A percentile compares a stretch with the other conserved stretches of the same genome.
These are phyloP conservation scores for Scedosporium minutisporum DNA, from an alignment of 2,329 filamentous ascomycete genomes.

Conservation along the genomic window DNA sequence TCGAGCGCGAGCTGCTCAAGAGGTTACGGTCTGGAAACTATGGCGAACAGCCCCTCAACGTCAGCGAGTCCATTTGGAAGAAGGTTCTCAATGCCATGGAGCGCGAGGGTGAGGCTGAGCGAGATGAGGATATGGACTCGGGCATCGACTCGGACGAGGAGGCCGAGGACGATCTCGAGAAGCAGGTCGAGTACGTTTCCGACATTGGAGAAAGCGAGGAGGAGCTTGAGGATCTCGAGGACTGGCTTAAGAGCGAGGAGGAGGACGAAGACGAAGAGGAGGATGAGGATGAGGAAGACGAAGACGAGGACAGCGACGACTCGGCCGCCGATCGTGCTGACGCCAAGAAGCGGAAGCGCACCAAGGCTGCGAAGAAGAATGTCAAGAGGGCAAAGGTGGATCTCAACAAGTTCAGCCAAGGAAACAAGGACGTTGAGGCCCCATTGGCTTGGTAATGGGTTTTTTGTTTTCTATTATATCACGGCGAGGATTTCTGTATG, in stretches of 20 bases:
- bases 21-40: constrained; percentile 85
- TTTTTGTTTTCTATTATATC: constrained; percentile 5
- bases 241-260: constrained; percentile 74
- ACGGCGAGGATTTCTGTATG: too few species aligned
- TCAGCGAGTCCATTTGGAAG: constrained; percentile 93
- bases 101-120: constrained; percentile 68
- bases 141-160: constrained; percentile 69
- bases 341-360: constrained; percentile 45
- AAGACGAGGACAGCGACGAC: constrained; percentile 47
- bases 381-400: constrained; percentile 37
- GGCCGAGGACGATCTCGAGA: constrained; percentile 63
- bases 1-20: constrained; percentile 91
- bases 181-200: constrained; percentile 83
- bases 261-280: constrained; percentile 49
- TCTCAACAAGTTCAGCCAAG: constrained; percentile 29
- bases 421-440: constrained; percentile 27
- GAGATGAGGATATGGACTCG: constrained; percentile 82
- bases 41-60: constrained; percentile 87
- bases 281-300: constrained; percentile 46
- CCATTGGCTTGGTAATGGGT: neutral
- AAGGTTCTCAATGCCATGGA: constrained; percentile 89
- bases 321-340: constrained; percentile 46
- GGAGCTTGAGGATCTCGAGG: constrained; percentile 72
- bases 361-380: constrained; percentile 46
- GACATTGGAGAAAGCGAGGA: constrained; percentile 81